Percentiles rank a stretch among this genome's conserved stretches.
These are phyloP conservation scores for Spiraea crenata DNA, from an alignment of 331 rosid species.

Conservation along the genomic window DNA sequence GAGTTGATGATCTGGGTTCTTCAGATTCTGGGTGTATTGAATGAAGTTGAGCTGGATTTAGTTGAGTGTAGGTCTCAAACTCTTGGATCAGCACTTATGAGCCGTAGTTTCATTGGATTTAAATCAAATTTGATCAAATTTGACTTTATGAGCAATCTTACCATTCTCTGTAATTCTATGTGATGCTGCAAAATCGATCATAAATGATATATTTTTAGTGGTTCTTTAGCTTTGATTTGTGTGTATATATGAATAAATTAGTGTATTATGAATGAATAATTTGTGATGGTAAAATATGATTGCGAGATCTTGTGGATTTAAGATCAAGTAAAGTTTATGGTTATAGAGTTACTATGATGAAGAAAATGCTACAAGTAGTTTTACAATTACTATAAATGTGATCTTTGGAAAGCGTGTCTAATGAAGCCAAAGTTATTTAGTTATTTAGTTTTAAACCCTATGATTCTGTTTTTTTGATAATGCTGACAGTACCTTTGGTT, in stretches of 20 bases:
- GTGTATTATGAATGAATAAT: neutral
- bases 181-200: neutral
- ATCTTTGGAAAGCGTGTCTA: neutral
- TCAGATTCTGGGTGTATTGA: conserved; percentile 15
- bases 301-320: neutral
- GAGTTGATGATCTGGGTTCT: neutral
- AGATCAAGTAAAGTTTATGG: conserved; percentile 8
- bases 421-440: neutral
- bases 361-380: neutral
- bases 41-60: conserved; percentile 31
- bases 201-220: neutral
- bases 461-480: conserved; percentile 2
- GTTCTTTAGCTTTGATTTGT: neutral
- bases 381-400: neutral
- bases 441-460: neutral
- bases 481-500: conserved; percentile 36
- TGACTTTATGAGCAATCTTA: neutral
- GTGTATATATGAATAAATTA: neutral
- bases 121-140: neutral
- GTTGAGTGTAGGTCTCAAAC: conserved; percentile 18
- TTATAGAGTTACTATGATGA: neutral
- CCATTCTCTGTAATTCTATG: conserved; percentile 13
- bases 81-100: conserved; percentile 32
- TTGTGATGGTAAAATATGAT: neutral
- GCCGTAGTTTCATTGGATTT: conserved; percentile 7